Percentiles rank a stretch among this genome's conserved stretches.
Evolutionary conservation across 2,329 filamentous ascomycete genomes (phyloP).

Genomic region (Verticillium tricorpus): DNA sequence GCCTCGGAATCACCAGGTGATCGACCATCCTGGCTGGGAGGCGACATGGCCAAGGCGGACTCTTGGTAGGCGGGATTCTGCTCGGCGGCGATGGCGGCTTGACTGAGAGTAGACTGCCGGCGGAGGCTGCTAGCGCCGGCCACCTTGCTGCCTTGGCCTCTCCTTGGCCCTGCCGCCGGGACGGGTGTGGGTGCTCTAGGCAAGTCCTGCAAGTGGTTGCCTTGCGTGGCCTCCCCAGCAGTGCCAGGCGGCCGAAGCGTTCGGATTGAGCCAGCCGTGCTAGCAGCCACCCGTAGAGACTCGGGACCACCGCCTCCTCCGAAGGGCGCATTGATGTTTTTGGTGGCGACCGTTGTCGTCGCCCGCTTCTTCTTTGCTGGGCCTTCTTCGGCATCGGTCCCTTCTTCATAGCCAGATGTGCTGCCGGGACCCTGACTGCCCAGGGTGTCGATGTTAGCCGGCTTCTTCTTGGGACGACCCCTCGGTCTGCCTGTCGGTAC

Average conservation of each 20-base stretch:
- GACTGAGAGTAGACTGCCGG: constrained; percentile 55
- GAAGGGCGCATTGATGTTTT: constrained; percentile 68
- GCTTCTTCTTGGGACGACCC: constrained; percentile 48
- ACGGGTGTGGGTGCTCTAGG: constrained; percentile 75
- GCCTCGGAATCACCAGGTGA: constrained; percentile 49
- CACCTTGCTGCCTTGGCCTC: constrained; percentile 20
- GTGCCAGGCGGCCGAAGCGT: constrained; percentile 70
- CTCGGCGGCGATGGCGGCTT: constrained; percentile 29
- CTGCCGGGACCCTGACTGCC: constrained; percentile 40
- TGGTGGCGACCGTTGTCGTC: constrained; percentile 69
- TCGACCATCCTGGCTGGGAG: constrained; percentile 43
- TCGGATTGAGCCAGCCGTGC: constrained; percentile 82
- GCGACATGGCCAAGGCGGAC: constrained; percentile 40
- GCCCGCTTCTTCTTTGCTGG: constrained; percentile 66
- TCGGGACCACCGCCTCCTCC: constrained; percentile 68
- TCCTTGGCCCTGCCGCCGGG: constrained; percentile 41
- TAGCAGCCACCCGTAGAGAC: constrained; percentile 83
- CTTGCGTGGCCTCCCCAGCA: constrained; percentile 35
- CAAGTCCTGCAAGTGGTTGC: constrained; percentile 62
- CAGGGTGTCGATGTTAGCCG: constrained; percentile 15
- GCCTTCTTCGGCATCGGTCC: constrained; percentile 53
- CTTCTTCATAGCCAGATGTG: constrained; percentile 69
- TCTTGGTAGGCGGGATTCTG: constrained; percentile 30
- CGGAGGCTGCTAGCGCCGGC: constrained; percentile 47
- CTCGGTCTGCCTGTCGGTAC: constrained; percentile 50